Conservation (phyloP, 805 yeast genomes). For the Tetrapisispora pingtungensis region DNA sequence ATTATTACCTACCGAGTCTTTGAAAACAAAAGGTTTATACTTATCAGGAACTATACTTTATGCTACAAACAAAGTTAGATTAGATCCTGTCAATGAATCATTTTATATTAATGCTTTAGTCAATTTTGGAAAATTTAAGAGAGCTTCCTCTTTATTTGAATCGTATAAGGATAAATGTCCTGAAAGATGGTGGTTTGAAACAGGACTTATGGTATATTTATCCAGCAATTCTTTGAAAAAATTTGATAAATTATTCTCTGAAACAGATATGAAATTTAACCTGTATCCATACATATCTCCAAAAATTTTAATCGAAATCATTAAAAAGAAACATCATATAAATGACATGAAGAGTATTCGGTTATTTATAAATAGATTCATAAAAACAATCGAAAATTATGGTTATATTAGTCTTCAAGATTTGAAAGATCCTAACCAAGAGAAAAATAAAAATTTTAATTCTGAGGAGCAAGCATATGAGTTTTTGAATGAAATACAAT, state of each 20-base stretch:
- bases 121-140: constrained; percentile 23
- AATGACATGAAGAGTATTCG: constrained; percentile 21
- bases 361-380: constrained; percentile 27
- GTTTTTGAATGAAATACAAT: constrained; percentile 23
- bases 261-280: constrained; percentile 22
- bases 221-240: constrained; percentile 24
- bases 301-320: constrained; percentile 28
- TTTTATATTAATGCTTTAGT: constrained; percentile 39
- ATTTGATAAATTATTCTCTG: constrained; percentile 30
- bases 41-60: constrained; percentile 38
- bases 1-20: constrained; percentile 26
- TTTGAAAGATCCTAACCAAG: constrained; percentile 4
- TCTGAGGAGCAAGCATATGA: constrained; percentile 25
- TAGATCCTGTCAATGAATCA: constrained; percentile 44
- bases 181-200: constrained; percentile 45
- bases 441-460: constrained; percentile 8
- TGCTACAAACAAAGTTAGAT: constrained; percentile 31
- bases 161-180: constrained; percentile 30
- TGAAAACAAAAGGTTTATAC: constrained; percentile 29
- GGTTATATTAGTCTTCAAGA: constrained; percentile 10
- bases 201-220: constrained; percentile 36
- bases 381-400: constrained; percentile 17
- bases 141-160: constrained; percentile 32
- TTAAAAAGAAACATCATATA: constrained; percentile 26
- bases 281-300: constrained; percentile 30